A percentile compares a stretch with the other conserved stretches of the same genome.
These are phyloP conservation scores for Ogataea paraovalis DNA, from an alignment of 805 yeast genomes.

Conservation along the genomic window DNA sequence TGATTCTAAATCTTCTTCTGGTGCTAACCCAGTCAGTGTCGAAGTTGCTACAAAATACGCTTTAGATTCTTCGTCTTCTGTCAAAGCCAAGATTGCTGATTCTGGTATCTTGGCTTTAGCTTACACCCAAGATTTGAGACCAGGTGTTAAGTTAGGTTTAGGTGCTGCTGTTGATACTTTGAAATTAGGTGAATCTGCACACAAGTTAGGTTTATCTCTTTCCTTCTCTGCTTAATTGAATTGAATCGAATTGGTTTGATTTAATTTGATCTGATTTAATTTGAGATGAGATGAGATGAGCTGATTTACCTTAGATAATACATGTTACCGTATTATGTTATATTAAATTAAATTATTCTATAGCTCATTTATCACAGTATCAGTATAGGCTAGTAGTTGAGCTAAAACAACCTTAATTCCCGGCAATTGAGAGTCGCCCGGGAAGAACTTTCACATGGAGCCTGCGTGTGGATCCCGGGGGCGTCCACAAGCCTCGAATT, in stretches of 20 bases:
- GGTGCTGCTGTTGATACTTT: conserved; percentile 97
- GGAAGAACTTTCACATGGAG: too few species aligned
- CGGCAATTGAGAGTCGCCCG: too few species aligned
- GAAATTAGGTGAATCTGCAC: conserved; percentile 93
- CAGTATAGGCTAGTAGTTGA: too few species aligned
- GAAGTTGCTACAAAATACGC: conserved; percentile 95
- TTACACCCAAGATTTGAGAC: conserved; percentile 91
- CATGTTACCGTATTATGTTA: background rate
- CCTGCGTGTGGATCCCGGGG: too few species aligned
- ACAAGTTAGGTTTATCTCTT: conserved; percentile 94
- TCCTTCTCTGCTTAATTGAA: conserved; percentile 76
- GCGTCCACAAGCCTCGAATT: too few species aligned
- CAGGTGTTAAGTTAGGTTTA: conserved; percentile 94
- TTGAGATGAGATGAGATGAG: too few species aligned
- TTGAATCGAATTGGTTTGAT: background rate
- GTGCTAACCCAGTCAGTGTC: conserved; percentile 77
- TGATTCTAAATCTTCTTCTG: conserved; percentile 74
- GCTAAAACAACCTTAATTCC: too few species aligned
- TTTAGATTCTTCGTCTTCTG: conserved; percentile 82
- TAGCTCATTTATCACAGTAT: background rate
- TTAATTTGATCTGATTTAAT: too few species aligned
- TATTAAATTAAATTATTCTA: background rate
- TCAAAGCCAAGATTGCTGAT: conserved; percentile 96
- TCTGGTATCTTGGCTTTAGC: conserved; percentile 91
- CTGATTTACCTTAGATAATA: too few species aligned